These are phyloP conservation scores for Tricholoma sp. DNA, from an alignment of 768 basidiomycete species.

Conservation along the genomic window DNA sequence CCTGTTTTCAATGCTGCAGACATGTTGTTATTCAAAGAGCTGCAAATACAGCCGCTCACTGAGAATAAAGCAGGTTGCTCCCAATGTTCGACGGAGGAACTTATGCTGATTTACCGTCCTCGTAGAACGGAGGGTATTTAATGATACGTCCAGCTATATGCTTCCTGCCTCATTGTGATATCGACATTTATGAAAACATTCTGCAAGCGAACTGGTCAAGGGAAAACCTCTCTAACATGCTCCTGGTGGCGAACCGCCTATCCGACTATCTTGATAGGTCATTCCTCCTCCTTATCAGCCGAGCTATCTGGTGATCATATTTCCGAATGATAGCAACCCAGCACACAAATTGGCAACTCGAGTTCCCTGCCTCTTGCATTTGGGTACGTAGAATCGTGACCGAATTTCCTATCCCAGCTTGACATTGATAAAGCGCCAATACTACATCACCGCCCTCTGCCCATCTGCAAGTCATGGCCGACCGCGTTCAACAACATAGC, in stretches of 20 bases:
- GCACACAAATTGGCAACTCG: constrained; percentile 41
- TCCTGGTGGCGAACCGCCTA: constrained; percentile 65
- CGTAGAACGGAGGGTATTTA: constrained; percentile 29
- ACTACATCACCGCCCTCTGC: constrained; percentile 44
- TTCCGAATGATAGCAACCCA: constrained; percentile 41
- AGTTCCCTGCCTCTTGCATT: constrained; percentile 47
- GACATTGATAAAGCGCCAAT: constrained; percentile 37
- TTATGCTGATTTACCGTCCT: constrained; percentile 4
- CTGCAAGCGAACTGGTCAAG: constrained; percentile 57
- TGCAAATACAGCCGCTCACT: constrained; percentile 30
- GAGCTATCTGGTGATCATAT: constrained; percentile 6
- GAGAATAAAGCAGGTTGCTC: constrained; percentile 46
- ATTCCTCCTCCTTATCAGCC: constrained; percentile 6
- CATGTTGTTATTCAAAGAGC: constrained; percentile 40
- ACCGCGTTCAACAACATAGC: constrained; percentile 67
- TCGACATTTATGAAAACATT: constrained; percentile 63
- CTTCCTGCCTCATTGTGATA: constrained; percentile 79
- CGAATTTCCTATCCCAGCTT: constrained; percentile 3
- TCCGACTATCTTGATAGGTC: constrained; percentile 66
- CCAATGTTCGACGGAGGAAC: not conserved
- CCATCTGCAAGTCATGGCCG: constrained; percentile 42
- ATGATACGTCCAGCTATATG: constrained; percentile 49
- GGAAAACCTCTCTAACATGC: constrained; percentile 37
- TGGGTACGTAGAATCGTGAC: constrained; percentile 37
- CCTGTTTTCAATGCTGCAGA: constrained; percentile 71